A percentile compares a stretch with the other conserved stretches of the same genome.
Conservation (phyloP, 352 stramenopile species). For the Globisporangium solare region DNA sequence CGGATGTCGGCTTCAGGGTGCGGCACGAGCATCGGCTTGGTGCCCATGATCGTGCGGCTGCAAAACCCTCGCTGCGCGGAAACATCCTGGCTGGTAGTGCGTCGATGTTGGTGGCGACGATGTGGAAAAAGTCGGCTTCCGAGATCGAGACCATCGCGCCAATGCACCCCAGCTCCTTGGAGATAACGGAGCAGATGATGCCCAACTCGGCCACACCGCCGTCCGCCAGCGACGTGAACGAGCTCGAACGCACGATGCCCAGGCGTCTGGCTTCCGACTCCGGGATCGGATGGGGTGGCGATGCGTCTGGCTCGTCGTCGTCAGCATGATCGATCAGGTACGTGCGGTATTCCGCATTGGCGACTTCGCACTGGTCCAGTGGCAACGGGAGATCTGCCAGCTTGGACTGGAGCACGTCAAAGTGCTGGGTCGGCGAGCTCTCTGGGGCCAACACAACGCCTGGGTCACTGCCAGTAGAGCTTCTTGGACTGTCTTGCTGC, state of each 20-base stretch:
- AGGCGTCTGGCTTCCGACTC: slow-evolving; percentile 2
- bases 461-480: background rate
- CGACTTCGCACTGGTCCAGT: slow-evolving; percentile 11
- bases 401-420: background rate
- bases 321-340: slow-evolving; percentile 14
- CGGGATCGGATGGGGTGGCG: slow-evolving; percentile 4
- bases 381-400: slow-evolving; percentile 1
- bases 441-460: background rate
- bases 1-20: slow-evolving; percentile 16
- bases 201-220: slow-evolving; percentile 8
- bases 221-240: background rate
- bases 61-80: slow-evolving; percentile 18
- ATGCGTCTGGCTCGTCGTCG: slow-evolving; percentile 2
- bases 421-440: slow-evolving; percentile 9
- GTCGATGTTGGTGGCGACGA: slow-evolving; percentile 16
- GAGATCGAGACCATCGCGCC: slow-evolving; percentile 11
- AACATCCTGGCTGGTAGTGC: background rate
- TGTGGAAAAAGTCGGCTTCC: slow-evolving; percentile 8
- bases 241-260: slow-evolving; percentile 11
- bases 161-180: slow-evolving; percentile 7
- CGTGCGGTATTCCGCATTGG: slow-evolving; percentile 4
- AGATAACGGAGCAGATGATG: slow-evolving; percentile 15
- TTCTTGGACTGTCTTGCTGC: background rate
- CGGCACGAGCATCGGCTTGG: slow-evolving; percentile 15
- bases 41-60: slow-evolving; percentile 15